Conservation (phyloP, 352 stramenopile species). For the Pythium biforme region DNA sequence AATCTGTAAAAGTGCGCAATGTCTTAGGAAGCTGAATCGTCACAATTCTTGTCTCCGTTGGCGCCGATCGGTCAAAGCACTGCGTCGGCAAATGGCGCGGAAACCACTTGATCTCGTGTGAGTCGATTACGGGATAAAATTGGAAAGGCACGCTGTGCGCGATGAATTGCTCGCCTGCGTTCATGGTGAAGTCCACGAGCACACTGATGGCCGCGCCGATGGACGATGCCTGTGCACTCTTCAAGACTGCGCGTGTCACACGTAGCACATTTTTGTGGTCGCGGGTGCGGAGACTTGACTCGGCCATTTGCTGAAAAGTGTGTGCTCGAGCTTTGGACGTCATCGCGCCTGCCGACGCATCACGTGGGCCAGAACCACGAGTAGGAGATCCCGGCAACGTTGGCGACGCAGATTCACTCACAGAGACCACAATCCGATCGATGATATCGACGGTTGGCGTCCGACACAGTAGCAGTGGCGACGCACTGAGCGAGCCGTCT, state of each 20-base stretch:
- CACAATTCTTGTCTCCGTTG: constrained; percentile 42
- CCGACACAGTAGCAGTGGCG: constrained; percentile 57
- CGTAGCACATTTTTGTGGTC: constrained; percentile 13
- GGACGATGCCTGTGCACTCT: constrained; percentile 12
- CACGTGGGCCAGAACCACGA: background rate
- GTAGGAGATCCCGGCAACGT: background rate
- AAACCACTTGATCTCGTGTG: constrained; percentile 49
- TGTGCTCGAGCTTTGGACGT: constrained; percentile 44
- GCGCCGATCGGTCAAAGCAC: constrained; percentile 35
- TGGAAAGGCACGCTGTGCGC: constrained; percentile 66
- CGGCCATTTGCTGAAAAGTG: constrained; percentile 56
- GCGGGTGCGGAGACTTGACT: constrained; percentile 39
- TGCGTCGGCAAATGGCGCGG: constrained; percentile 54
- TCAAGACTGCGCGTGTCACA: constrained; percentile 27
- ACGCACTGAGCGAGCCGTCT: constrained; percentile 46
- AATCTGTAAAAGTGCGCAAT: constrained; percentile 42
- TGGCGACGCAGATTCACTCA: background rate
- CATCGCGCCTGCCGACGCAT: constrained; percentile 4
- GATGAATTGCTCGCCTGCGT: constrained; percentile 75
- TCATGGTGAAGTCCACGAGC: constrained; percentile 71
- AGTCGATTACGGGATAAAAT: constrained; percentile 54
- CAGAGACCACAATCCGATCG: constrained; percentile 31
- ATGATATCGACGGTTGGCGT: constrained; percentile 58
- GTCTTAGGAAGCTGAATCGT: constrained; percentile 50
- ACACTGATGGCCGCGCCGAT: constrained; percentile 35